Evolutionary conservation across 345 rosid genomes (phyloP).

Genomic region (Gossypium rotundifolium): DNA sequence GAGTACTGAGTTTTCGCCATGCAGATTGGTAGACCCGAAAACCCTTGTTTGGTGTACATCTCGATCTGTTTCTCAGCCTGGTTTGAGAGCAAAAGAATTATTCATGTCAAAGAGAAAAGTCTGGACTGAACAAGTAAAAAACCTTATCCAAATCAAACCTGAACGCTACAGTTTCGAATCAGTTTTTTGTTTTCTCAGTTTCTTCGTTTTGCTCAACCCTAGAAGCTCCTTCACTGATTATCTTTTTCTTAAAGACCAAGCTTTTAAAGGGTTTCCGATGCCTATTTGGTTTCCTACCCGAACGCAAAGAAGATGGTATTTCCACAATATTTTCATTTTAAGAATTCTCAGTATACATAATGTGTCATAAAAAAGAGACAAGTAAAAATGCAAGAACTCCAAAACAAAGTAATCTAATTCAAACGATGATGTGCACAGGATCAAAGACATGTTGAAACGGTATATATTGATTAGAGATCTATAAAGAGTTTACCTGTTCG

Average conservation of each 20-base stretch:
- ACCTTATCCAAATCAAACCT: neutral
- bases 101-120: neutral
- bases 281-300: neutral
- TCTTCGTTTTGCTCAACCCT: no score
- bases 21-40: slow-evolving; percentile 87
- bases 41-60: slow-evolving; percentile 88
- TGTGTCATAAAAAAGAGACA: neutral
- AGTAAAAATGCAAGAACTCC: neutral
- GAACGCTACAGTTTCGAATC: no score
- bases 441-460: neutral
- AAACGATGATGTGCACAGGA: neutral
- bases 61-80: slow-evolving; percentile 98
- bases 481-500: slow-evolving; percentile 57
- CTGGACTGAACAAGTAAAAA: neutral
- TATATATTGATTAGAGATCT: neutral
- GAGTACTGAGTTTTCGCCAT: slow-evolving; percentile 99
- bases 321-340: neutral
- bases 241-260: neutral
- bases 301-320: neutral
- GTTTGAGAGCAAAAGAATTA: neutral
- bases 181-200: no score
- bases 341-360: neutral
- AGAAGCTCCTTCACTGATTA: neutral
- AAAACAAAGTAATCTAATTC: neutral
- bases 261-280: neutral